Evolutionary conservation across 495 filamentous ascomycete genomes (phyloP).

Genomic region (Endocarpon pusillum): DNA sequence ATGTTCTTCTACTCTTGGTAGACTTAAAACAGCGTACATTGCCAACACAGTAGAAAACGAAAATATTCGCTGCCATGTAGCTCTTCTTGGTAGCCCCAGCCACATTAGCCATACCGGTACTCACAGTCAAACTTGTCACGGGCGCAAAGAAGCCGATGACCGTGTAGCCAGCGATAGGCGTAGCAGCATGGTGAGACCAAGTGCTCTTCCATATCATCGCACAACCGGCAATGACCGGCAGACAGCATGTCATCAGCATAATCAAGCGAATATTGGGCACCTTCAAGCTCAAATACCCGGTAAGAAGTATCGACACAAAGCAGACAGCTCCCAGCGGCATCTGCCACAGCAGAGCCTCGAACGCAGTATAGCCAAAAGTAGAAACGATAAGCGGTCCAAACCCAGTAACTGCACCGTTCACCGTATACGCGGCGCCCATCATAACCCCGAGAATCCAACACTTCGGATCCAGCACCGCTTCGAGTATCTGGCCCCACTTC

Average conservation of each 20-base stretch:
- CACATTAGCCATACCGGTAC: constrained; percentile 51
- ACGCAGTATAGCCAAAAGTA: constrained; percentile 49
- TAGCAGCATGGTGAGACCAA: constrained; percentile 44
- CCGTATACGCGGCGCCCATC: constrained; percentile 46
- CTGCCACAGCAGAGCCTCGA: constrained; percentile 54
- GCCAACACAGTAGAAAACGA: constrained; percentile 58
- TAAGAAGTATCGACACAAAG: constrained; percentile 44
- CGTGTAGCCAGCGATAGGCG: constrained; percentile 50
- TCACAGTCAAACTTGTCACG: constrained; percentile 47
- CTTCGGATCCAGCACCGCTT: constrained; percentile 31
- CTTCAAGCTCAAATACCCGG: constrained; percentile 40
- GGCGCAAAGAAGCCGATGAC: constrained; percentile 55
- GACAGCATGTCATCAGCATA: constrained; percentile 43
- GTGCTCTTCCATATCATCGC: constrained; percentile 55
- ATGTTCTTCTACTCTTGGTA: not conserved
- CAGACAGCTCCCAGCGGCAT: constrained; percentile 52
- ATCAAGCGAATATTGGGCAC: constrained; percentile 46
- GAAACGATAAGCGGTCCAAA: constrained; percentile 60
- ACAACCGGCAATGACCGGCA: constrained; percentile 58
- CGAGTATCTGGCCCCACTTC: constrained; percentile 31
- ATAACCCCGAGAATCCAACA: constrained; percentile 38
- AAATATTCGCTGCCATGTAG: constrained; percentile 52
- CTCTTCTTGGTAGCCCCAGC: constrained; percentile 68
- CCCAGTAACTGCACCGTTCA: constrained; percentile 61
- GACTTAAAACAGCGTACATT: constrained; percentile 24